Evolutionary conservation across 1,284 basidiomycete genomes (phyloP).

Genomic region (Boletellus deceptivus): DNA sequence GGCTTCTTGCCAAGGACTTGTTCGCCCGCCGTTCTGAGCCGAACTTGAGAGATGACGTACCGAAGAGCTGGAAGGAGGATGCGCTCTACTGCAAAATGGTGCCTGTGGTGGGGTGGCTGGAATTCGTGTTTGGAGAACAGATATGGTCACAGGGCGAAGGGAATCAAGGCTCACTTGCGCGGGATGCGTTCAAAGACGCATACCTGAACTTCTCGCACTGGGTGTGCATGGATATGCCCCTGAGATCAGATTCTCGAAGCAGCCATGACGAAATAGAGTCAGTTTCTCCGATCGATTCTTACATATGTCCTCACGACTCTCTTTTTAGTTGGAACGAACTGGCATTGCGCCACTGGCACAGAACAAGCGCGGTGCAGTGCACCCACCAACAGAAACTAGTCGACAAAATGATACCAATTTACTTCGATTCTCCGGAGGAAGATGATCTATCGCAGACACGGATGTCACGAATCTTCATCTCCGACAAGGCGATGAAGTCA

Average conservation of each 20-base stretch:
- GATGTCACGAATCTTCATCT: no score
- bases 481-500: background rate
- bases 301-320: no score
- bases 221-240: constrained; percentile 6
- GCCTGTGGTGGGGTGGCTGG: constrained; percentile 7
- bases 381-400: constrained; percentile 2
- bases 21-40: background rate
- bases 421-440: no score
- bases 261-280: constrained; percentile 3
- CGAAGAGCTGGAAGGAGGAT: background rate
- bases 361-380: constrained; percentile 19
- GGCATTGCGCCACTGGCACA: constrained; percentile 9
- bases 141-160: background rate
- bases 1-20: constrained; percentile 16
- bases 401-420: no score
- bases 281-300: no score
- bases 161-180: background rate
- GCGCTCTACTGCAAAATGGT: constrained; percentile 8
- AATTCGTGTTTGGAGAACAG: constrained; percentile 5
- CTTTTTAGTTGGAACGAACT: no score
- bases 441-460: no score
- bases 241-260: no score
- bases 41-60: background rate
- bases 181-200: constrained; percentile 2
- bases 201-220: constrained; percentile 18